Conservation (phyloP, 1,284 basidiomycete genomes). For the Chiua sp. region DNA sequence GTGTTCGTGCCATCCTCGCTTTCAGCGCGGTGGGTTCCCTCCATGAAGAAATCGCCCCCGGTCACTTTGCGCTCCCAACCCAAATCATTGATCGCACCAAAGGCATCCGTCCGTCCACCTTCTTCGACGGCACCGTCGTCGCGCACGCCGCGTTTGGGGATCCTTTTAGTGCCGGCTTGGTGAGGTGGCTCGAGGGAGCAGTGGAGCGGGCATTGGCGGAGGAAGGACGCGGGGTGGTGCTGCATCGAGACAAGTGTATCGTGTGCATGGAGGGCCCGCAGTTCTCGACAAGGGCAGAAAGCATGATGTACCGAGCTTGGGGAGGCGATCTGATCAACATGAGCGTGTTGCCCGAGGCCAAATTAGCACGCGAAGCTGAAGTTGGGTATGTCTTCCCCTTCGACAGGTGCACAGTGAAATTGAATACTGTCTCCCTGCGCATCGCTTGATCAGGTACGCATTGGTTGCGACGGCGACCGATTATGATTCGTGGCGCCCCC, state of each 20-base stretch:
- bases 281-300: constrained; percentile 95
- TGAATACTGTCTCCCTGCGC: background rate
- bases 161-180: constrained; percentile 76
- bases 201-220: constrained; percentile 69
- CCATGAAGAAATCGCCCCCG: constrained; percentile 92
- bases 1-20: constrained; percentile 88
- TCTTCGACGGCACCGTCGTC: constrained; percentile 88
- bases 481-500: constrained; percentile 89
- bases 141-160: constrained; percentile 96
- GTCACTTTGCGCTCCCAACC: constrained; percentile 87
- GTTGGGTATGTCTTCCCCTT: constrained; percentile 61
- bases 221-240: constrained; percentile 58
- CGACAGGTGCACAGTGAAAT: constrained; percentile 2
- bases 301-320: constrained; percentile 91
- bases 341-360: constrained; percentile 96
- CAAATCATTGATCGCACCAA: constrained; percentile 99
- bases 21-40: constrained; percentile 98
- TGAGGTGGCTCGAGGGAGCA: constrained; percentile 70
- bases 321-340: constrained; percentile 97
- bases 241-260: constrained; percentile 86
- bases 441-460: constrained; percentile 70
- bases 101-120: constrained; percentile 84
- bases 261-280: constrained; percentile 99
- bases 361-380: constrained; percentile 95
- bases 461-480: constrained; percentile 92